Conservation (phyloP, 352 stramenopile genomes). For the Phytophthora quininea region DNA sequence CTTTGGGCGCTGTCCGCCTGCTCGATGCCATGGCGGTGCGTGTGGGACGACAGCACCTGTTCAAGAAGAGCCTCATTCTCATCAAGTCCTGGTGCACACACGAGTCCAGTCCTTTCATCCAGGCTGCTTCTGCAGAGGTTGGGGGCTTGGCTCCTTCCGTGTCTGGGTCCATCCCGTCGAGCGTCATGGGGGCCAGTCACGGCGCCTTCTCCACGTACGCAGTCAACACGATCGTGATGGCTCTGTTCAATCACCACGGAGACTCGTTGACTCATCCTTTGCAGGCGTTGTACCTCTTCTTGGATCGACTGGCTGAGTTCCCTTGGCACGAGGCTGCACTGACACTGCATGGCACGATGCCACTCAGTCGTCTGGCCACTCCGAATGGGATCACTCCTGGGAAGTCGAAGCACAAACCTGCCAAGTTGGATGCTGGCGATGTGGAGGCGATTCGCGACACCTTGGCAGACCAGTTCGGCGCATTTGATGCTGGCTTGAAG, state of each 20-base stretch:
- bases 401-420: conserved; percentile 22
- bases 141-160: conserved; percentile 16
- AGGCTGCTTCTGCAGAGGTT: conserved; percentile 31
- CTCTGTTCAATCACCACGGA: conserved; percentile 87
- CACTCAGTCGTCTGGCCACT: conserved; percentile 57
- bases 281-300: conserved; percentile 84
- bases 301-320: conserved; percentile 86
- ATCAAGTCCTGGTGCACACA: conserved; percentile 92
- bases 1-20: conserved; percentile 79
- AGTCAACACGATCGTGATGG: conserved; percentile 90
- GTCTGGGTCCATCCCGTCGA: conserved; percentile 28
- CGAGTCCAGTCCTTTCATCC: conserved; percentile 73
- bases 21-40: conserved; percentile 85
- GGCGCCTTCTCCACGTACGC: conserved; percentile 86
- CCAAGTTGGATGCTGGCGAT: conserved; percentile 46
- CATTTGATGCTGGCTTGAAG: conserved; percentile 45
- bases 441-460: conserved; percentile 56
- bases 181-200: conserved; percentile 80
- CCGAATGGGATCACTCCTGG: conserved; percentile 29
- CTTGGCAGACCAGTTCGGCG: conserved; percentile 63
- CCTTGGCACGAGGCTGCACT: conserved; percentile 85
- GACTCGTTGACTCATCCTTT: conserved; percentile 55
- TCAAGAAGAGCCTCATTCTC: conserved; percentile 89
- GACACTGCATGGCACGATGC: conserved; percentile 74
- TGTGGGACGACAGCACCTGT: conserved; percentile 79